Evolutionary conservation across 768 basidiomycete species (phyloP).

Genomic region (Mycena olivaceomarginata): DNA sequence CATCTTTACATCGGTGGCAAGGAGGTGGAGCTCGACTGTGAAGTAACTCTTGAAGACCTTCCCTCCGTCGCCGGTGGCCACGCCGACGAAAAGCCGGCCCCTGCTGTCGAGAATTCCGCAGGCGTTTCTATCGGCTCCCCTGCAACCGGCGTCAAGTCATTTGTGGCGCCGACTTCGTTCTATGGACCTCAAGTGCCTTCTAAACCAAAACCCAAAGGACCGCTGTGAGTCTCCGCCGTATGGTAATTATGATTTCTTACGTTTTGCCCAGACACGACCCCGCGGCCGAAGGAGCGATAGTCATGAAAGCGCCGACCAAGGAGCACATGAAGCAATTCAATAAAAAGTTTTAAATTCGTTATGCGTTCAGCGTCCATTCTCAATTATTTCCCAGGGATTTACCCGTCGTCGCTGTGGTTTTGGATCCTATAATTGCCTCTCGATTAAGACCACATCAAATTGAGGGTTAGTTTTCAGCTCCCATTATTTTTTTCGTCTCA

Average conservation of each 20-base stretch:
- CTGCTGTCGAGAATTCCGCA: slow-evolving; percentile 39
- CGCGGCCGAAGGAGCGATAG: slow-evolving; percentile 82
- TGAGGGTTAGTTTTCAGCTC: slow-evolving; percentile 73
- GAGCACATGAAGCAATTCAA: slow-evolving; percentile 82
- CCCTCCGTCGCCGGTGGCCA: slow-evolving; percentile 65
- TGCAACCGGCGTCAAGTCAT: slow-evolving; percentile 48
- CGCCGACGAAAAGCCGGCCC: slow-evolving; percentile 45
- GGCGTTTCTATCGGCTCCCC: slow-evolving; percentile 39
- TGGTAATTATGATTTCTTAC: slow-evolving; percentile 1
- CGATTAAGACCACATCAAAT: slow-evolving; percentile 92
- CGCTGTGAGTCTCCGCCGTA: slow-evolving; percentile 65
- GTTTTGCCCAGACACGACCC: slow-evolving; percentile 81
- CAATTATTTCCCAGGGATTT: slow-evolving; percentile 65
- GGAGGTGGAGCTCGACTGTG: slow-evolving; percentile 77
- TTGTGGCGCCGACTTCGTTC: slow-evolving; percentile 77
- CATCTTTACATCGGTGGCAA: slow-evolving; percentile 71
- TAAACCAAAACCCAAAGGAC: slow-evolving; percentile 61
- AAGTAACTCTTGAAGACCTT: slow-evolving; percentile 70
- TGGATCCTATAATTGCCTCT: slow-evolving; percentile 90
- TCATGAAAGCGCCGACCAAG: slow-evolving; percentile 88
- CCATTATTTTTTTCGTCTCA: slow-evolving; percentile 22
- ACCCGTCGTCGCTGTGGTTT: slow-evolving; percentile 86
- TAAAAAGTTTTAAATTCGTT: slow-evolving; percentile 72
- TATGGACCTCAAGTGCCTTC: slow-evolving; percentile 64
- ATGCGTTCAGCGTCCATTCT: slow-evolving; percentile 26